Evolutionary conservation across 139 green algal genomes (phyloP).

Genomic region (Yamagishiella unicocca): DNA sequence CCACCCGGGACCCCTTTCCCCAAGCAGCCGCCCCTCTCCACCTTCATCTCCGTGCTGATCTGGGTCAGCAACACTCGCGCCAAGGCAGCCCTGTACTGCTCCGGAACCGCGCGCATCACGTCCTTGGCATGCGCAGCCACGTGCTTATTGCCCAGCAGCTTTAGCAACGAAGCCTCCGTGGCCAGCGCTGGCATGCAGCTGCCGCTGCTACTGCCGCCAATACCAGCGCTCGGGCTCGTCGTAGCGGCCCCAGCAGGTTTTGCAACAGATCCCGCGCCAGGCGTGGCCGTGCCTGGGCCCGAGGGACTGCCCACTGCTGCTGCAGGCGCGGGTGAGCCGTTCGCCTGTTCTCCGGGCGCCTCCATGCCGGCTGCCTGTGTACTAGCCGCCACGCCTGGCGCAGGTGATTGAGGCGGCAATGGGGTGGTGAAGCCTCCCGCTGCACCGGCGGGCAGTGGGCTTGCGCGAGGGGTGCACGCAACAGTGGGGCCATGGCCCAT

Average conservation of each 20-base stretch:
- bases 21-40: no score
- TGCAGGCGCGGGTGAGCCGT: background rate
- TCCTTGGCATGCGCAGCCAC: conserved; percentile 10
- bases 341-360: no score
- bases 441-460: background rate
- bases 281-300: conserved; percentile 2
- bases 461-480: background rate
- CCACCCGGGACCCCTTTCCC: no score
- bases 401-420: background rate
- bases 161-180: conserved; percentile 4
- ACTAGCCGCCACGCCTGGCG: no score
- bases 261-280: no score
- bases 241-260: no score
- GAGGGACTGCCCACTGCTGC: background rate
- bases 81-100: background rate
- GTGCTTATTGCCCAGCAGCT: conserved; percentile 29
- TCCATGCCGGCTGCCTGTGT: no score
- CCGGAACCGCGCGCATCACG: conserved; percentile 7
- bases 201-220: background rate
- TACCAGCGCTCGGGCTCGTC: background rate
- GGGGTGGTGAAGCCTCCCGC: background rate
- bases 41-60: conserved; percentile 15
- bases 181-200: conserved; percentile 16
- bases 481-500: background rate
- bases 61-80: conserved; percentile 13